Conservation (phyloP, 2,329 filamentous ascomycete genomes). For the Aspergillus niger region DNA sequence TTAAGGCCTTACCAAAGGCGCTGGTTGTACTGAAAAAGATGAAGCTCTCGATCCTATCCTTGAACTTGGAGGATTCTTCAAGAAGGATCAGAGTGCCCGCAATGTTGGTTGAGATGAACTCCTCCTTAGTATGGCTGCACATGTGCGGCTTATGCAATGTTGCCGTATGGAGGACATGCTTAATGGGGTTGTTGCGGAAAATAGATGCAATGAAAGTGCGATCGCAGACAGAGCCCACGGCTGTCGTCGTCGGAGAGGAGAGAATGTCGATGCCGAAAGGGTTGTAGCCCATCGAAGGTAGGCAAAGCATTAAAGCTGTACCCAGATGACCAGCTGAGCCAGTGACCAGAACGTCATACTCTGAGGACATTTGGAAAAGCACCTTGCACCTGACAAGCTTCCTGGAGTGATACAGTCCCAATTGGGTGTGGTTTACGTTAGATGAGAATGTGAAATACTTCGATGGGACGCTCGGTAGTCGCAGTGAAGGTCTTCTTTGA, state of each 20-base stretch:
- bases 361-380: not conserved
- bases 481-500: not conserved
- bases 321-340: conserved; percentile 18
- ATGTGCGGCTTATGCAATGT: conserved; percentile 16
- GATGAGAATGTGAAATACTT: not conserved
- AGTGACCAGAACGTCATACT: conserved; percentile 16
- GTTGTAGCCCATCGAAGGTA: conserved; percentile 15
- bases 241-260: not conserved
- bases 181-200: conserved; percentile 7
- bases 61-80: not conserved
- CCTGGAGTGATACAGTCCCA: not conserved
- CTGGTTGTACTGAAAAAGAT: conserved; percentile 17
- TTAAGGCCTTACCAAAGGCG: conserved; percentile 14
- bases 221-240: not conserved
- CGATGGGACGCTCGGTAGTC: not conserved
- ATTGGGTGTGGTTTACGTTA: not conserved
- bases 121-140: conserved; percentile 7
- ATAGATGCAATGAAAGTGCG: conserved; percentile 7
- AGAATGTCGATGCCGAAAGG: conserved; percentile 11
- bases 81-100: conserved; percentile 3
- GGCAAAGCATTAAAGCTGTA: conserved; percentile 16
- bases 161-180: conserved; percentile 12
- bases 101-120: conserved; percentile 14
- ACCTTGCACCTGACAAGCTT: not conserved
- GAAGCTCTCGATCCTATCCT: not conserved